Percentiles rank a stretch among this genome's conserved stretches.
Evolutionary conservation across 306 rosid genomes (phyloP).

Genomic region (Acacia acuminata): DNA sequence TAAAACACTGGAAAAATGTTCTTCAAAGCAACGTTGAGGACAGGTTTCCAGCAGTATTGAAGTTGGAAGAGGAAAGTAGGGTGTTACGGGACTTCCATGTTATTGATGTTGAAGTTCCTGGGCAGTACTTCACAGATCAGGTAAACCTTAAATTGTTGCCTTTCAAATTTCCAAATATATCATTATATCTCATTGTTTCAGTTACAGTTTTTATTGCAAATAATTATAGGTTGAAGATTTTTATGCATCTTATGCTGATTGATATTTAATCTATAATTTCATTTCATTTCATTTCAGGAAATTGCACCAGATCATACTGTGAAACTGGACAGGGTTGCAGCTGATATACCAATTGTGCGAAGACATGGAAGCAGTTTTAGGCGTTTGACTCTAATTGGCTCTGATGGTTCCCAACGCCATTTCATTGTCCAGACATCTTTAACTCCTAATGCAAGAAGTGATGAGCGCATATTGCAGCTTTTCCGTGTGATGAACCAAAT

Average conservation of each 20-base stretch:
- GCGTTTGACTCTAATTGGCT: slow-evolving; percentile 94
- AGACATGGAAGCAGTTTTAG: slow-evolving; percentile 99
- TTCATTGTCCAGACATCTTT: slow-evolving; percentile 98
- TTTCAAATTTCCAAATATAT: not conserved
- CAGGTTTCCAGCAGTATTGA: slow-evolving; percentile 95
- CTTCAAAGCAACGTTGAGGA: slow-evolving; percentile 99
- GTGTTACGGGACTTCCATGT: slow-evolving; percentile 98
- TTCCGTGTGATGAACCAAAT: slow-evolving; percentile 99
- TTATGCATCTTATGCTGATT: slow-evolving; percentile 26
- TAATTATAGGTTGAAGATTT: not conserved
- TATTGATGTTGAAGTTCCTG: slow-evolving; percentile 98
- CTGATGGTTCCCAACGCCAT: slow-evolving; percentile 99
- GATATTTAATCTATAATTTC: slow-evolving; percentile 13
- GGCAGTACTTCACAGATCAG: slow-evolving; percentile 96
- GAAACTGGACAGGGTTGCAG: slow-evolving; percentile 93
- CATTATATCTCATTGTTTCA: not conserved
- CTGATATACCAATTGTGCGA: slow-evolving; percentile 96
- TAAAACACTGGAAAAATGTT: slow-evolving; percentile 98
- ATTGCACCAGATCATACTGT: slow-evolving; percentile 97
- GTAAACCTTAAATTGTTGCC: slow-evolving; percentile 41
- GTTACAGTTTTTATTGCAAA: not conserved
- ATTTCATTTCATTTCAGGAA: slow-evolving; percentile 63
- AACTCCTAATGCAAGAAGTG: slow-evolving; percentile 98
- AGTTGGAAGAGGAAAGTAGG: slow-evolving; percentile 97
- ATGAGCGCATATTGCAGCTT: slow-evolving; percentile 96